Evolutionary conservation across 1,284 basidiomycete species (phyloP), one percentile per base, ranked within the genome.

Genomic region (Laetiporus sulphureus): DNA sequence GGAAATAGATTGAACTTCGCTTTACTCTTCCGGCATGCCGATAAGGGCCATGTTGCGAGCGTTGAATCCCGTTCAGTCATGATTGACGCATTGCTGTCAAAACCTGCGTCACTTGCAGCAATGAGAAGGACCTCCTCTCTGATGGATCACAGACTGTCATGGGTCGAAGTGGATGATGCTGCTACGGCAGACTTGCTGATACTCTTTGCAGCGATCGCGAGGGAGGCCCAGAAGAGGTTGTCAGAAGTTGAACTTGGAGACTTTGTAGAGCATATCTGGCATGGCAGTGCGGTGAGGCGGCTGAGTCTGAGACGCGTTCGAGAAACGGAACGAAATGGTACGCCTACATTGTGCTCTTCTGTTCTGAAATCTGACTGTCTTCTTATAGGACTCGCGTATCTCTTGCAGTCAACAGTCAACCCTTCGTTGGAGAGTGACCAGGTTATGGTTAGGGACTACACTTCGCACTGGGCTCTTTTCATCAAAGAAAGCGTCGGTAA

Each of bases 1-100:
- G n/a, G n/a, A n/a, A n/a, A n/a, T 41, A 76, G 74, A 18, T 42
- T 72, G 6, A 38, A 50, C 2, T 76, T 79, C 41, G 64, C 67
- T 12, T 65, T 62, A 51, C 46, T 79, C 16, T 73, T 74, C 48
- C 42, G 71, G 5, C 67, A 78, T 44, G 60, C 67, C 5, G 44
- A 51, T 2, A 47, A 53, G 27, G 34, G 23, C 34, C 34, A 46
- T 31, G 32, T 68, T 8, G 46, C 41, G 3, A 52, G 63, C n/a
- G 22, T 19, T n/a, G 30, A 38, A 6, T 48, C 42, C 20, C 52
- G 60, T n/a, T 34, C 38, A 4, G 45, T 51, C 19, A 53, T 72
- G n/a, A 22, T 61, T n/a, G 52, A 61, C 1, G 46, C 50, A 6
- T 51, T 71, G 4, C 63, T 67, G 32, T 25, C 48, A 1, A 42